Percentiles rank a stretch among this genome's conserved stretches.
Conservation (phyloP, 2,329 filamentous ascomycete genomes). For the Elsinoe arachidis region DNA sequence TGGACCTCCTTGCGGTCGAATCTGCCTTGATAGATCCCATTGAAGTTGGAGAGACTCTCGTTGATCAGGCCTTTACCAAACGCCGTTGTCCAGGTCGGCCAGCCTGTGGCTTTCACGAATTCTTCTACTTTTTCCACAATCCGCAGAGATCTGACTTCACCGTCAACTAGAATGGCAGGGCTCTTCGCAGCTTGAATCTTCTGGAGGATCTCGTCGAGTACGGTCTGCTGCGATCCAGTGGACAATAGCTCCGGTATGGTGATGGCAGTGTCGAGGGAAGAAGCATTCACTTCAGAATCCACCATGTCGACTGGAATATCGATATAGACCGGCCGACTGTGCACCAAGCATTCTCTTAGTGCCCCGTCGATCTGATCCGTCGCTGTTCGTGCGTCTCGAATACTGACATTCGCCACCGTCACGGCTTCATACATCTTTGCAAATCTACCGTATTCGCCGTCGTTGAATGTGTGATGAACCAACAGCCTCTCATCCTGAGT, state of each 20-base stretch:
- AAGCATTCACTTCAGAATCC: slow-evolving; percentile 12
- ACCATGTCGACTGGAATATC: slow-evolving; percentile 22
- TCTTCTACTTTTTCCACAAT: slow-evolving; percentile 15
- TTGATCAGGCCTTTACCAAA: slow-evolving; percentile 47
- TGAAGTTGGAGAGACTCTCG: slow-evolving; percentile 27
- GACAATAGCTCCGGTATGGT: slow-evolving; percentile 5
- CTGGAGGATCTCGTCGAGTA: slow-evolving; percentile 13
- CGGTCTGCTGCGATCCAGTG: slow-evolving; percentile 11
- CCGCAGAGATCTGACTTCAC: slow-evolving; percentile 16
- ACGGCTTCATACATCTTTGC: slow-evolving; percentile 24
- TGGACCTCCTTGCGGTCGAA: slow-evolving; percentile 18
- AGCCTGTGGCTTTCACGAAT: slow-evolving; percentile 32
- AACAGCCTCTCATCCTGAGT: slow-evolving; percentile 19
- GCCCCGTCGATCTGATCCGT: slow-evolving; percentile 23
- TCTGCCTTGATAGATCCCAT: slow-evolving; percentile 22
- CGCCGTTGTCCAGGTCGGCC: slow-evolving; percentile 41
- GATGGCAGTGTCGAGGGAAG: slow-evolving; percentile 15
- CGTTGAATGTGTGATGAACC: slow-evolving; percentile 24
- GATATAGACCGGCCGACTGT: slow-evolving; percentile 23
- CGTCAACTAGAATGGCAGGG: slow-evolving; percentile 22
- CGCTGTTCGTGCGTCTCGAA: slow-evolving; percentile 19
- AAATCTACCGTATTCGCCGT: slow-evolving; percentile 23
- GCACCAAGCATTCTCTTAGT: slow-evolving; percentile 19
- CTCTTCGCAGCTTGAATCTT: slow-evolving; percentile 14
- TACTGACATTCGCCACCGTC: slow-evolving; percentile 20